Conservation (phyloP, 129 eudicot species). For the Lonicera japonica region DNA sequence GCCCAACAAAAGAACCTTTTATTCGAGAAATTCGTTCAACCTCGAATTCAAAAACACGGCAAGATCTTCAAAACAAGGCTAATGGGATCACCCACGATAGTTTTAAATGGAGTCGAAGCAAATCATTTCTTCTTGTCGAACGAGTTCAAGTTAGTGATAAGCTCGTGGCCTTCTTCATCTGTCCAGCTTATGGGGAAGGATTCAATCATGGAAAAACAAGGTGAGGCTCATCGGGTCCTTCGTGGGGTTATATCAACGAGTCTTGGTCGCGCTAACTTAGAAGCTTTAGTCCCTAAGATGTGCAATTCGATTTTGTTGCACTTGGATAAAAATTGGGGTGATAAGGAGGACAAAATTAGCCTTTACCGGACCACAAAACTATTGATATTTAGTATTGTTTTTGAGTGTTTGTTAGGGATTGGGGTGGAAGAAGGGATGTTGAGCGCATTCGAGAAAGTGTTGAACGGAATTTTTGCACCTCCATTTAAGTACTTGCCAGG, state of each 20-base stretch:
- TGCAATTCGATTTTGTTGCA: conserved; percentile 37
- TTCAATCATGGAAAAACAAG: conserved; percentile 81
- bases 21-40: conserved; percentile 49
- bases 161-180: conserved; percentile 81
- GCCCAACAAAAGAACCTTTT: conserved; percentile 46
- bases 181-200: conserved; percentile 72
- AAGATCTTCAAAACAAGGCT: conserved; percentile 61
- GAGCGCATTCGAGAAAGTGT: conserved; percentile 49
- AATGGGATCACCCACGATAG: conserved; percentile 76
- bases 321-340: conserved; percentile 38
- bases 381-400: conserved; percentile 55
- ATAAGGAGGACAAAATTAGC: conserved; percentile 19
- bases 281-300: conserved; percentile 51
- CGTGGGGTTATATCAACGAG: conserved; percentile 60
- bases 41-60: conserved; percentile 55
- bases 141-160: conserved; percentile 75
- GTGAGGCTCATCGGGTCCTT: conserved; percentile 54
- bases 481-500: conserved; percentile 59
- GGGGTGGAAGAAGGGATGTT: conserved; percentile 35
- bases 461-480: conserved; percentile 67
- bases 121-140: conserved; percentile 67
- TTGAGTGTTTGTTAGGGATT: conserved; percentile 73
- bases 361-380: conserved; percentile 41
- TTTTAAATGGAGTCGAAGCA: conserved; percentile 63
- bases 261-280: conserved; percentile 36